Evolutionary conservation across 306 rosid species (phyloP).

Genomic region (Vachellia collinsii): DNA sequence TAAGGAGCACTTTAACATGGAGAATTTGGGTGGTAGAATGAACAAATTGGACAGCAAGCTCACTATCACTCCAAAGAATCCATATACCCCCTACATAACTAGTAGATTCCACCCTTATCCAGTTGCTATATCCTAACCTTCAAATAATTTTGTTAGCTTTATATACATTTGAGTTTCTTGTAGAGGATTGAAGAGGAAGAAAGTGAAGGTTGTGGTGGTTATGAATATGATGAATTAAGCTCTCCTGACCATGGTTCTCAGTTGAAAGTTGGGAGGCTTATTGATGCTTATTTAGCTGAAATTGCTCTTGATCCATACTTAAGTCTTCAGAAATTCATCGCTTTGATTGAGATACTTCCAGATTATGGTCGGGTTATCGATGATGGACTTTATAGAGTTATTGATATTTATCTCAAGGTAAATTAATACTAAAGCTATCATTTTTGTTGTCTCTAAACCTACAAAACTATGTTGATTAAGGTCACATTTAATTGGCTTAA

Average conservation of each 20-base stretch:
- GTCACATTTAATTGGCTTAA: neutral
- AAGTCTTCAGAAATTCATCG: conserved; percentile 60
- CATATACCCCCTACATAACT: too few relatives aligned
- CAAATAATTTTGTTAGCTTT: too few relatives aligned
- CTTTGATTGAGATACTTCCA: conserved; percentile 76
- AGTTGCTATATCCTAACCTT: too few relatives aligned
- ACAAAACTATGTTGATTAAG: neutral
- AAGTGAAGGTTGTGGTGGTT: conserved; percentile 69
- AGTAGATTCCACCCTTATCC: too few relatives aligned
- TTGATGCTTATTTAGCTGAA: conserved; percentile 89
- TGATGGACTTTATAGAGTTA: conserved; percentile 84
- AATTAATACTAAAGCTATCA: conserved; percentile 1
- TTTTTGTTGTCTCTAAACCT: neutral
- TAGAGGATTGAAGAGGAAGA: conserved; percentile 81
- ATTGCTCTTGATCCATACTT: conserved; percentile 82
- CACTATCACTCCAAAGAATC: too few relatives aligned
- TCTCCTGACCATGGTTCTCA: conserved; percentile 68
- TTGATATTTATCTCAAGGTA: conserved; percentile 88
- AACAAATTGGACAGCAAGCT: too few relatives aligned
- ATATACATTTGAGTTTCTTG: conserved; percentile 66
- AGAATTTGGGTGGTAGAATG: too few relatives aligned
- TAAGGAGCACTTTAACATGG: too few relatives aligned
- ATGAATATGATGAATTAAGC: conserved; percentile 70
- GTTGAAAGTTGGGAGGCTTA: conserved; percentile 77
- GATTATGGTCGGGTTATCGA: conserved; percentile 86